These are phyloP conservation scores for Colletotrichum sp. DNA, from an alignment of 2,329 filamentous ascomycete species.

Conservation along the genomic window DNA sequence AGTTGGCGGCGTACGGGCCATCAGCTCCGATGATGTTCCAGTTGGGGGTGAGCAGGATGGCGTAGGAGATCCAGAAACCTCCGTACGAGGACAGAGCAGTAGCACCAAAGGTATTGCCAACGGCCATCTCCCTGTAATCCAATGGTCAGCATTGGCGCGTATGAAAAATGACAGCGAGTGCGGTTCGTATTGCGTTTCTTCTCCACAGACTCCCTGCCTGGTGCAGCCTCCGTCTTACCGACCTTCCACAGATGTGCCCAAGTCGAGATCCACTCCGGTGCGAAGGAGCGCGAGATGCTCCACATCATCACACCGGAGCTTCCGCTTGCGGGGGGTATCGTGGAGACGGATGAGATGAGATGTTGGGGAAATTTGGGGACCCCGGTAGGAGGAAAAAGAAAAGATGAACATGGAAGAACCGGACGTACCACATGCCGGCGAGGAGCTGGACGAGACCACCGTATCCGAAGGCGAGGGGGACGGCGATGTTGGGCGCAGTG, in stretches of 20 bases:
- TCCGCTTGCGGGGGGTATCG: slow-evolving; percentile 15
- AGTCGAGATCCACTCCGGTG: slow-evolving; percentile 2
- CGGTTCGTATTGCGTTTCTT: not conserved
- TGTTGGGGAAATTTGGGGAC: slow-evolving; percentile 6
- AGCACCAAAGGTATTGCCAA: slow-evolving; percentile 87
- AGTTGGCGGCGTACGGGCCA: slow-evolving; percentile 50
- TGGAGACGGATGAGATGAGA: slow-evolving; percentile 19
- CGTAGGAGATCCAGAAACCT: slow-evolving; percentile 83
- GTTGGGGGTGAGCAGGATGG: slow-evolving; percentile 71
- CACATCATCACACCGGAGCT: not conserved
- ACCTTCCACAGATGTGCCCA: not conserved
- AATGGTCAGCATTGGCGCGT: slow-evolving; percentile 11
- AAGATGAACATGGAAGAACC: not conserved
- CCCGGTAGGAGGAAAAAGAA: not conserved
- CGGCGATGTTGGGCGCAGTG: slow-evolving; percentile 66
- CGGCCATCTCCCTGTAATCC: slow-evolving; percentile 75
- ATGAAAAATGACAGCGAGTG: not conserved
- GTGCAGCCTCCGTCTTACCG: not conserved
- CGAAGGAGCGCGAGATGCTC: slow-evolving; percentile 5
- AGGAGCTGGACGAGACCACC: slow-evolving; percentile 81
- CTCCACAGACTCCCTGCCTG: not conserved
- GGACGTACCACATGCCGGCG: slow-evolving; percentile 83
- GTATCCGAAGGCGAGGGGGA: slow-evolving; percentile 75
- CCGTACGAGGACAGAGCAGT: slow-evolving; percentile 83
- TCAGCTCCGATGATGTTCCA: slow-evolving; percentile 61